Evolutionary conservation across 129 eudicot species (phyloP).

Genomic region (Flaveria trinervia): DNA sequence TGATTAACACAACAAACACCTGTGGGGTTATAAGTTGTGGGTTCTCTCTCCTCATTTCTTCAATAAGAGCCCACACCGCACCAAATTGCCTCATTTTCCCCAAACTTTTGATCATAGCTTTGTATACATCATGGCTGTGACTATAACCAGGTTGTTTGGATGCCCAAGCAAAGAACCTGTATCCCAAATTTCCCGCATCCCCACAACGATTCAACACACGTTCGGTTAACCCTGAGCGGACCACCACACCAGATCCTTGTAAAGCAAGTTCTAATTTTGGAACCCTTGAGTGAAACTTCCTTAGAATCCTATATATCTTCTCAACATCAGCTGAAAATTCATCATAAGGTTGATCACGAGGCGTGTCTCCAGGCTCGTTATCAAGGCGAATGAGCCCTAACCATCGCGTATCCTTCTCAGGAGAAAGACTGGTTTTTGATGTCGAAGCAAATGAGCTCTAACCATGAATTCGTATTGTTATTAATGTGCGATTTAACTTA

Average conservation of each 20-base stretch:
- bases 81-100: constrained; percentile 92
- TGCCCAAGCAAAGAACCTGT: constrained; percentile 80
- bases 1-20: constrained; percentile 73
- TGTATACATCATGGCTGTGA: constrained; percentile 74
- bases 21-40: constrained; percentile 65
- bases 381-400: constrained; percentile 53
- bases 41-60: constrained; percentile 84
- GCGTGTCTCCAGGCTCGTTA: constrained; percentile 28
- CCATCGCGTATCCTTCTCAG: constrained; percentile 31
- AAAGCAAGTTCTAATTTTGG: constrained; percentile 85
- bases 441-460: constrained; percentile 42
- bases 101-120: constrained; percentile 64
- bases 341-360: constrained; percentile 47
- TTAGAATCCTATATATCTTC: constrained; percentile 63
- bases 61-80: constrained; percentile 80
- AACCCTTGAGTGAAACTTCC: constrained; percentile 78
- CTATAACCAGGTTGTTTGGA: constrained; percentile 68
- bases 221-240: constrained; percentile 69
- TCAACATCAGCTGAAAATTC: constrained; percentile 80
- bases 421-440: constrained; percentile 12
- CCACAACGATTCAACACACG: constrained; percentile 84
- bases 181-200: constrained; percentile 83
- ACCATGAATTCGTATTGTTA: constrained; percentile 15
- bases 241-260: constrained; percentile 65
- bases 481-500: no score